These are phyloP conservation scores for Talaromyces marneffei DNA, from an alignment of 2,329 filamentous ascomycete species.

Conservation along the genomic window DNA sequence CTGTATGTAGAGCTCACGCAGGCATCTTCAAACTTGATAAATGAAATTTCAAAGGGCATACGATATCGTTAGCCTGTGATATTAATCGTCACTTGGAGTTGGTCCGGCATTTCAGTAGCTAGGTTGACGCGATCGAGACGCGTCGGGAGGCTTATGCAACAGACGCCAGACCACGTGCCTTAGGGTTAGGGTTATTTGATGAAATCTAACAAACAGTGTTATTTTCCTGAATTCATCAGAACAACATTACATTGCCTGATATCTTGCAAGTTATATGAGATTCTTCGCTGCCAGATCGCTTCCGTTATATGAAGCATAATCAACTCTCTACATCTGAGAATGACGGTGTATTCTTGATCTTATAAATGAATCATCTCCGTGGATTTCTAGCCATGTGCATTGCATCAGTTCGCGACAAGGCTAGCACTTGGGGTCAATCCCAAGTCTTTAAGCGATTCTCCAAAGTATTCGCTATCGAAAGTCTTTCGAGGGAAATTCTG, in stretches of 20 bases:
- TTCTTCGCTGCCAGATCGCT: too few species aligned
- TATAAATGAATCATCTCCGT: not conserved
- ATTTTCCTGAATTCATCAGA: too few species aligned
- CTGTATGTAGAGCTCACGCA: conserved; percentile 34
- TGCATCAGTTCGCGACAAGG: conserved; percentile 60
- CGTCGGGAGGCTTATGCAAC: conserved; percentile 17
- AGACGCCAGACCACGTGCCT: conserved; percentile 15
- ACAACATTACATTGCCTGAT: too few species aligned
- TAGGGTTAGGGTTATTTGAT: conserved; percentile 6
- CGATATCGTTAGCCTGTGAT: not conserved
- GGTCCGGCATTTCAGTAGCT: not conserved
- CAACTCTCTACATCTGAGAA: too few species aligned
- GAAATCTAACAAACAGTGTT: too few species aligned
- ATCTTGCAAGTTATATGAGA: too few species aligned
- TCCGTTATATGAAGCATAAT: too few species aligned
- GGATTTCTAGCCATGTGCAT: not conserved
- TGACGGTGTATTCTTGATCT: not conserved
- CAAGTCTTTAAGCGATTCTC: conserved; percentile 86
- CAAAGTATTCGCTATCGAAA: conserved; percentile 70
- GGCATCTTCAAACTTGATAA: conserved; percentile 35
- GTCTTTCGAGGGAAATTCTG: conserved; percentile 84
- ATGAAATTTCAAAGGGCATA: not conserved
- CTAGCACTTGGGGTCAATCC: conserved; percentile 88
- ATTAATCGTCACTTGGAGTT: not conserved
- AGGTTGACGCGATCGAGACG: conserved; percentile 16